Evolutionary conservation across 192 early-diverging fungal species (phyloP).

Genomic region (Coemansia sp.): DNA sequence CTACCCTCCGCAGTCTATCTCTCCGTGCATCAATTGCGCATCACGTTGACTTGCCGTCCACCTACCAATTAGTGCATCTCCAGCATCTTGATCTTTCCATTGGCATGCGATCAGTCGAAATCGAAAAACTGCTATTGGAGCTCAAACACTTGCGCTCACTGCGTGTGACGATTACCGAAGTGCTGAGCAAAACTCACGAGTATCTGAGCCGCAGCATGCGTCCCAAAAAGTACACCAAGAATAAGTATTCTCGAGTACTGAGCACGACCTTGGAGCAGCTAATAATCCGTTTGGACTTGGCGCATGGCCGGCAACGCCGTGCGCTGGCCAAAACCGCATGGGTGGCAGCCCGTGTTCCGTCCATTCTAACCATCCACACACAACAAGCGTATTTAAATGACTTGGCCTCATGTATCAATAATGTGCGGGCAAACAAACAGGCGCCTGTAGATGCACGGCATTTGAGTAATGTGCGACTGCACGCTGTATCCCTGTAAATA

Average conservation of each 20-base stretch:
- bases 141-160: conserved; percentile 17
- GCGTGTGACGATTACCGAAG: conserved; percentile 18
- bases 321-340: conserved; percentile 28
- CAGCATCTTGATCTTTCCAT: conserved; percentile 16
- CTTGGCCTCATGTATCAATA: conserved; percentile 10
- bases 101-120: conserved; percentile 25
- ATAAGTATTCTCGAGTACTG: background rate
- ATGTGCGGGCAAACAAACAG: conserved; percentile 6
- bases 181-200: conserved; percentile 29
- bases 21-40: background rate
- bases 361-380: conserved; percentile 20
- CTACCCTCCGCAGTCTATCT: conserved; percentile 10
- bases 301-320: conserved; percentile 1
- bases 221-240: conserved; percentile 17
- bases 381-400: conserved; percentile 12
- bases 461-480: conserved; percentile 5
- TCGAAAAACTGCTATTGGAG: conserved; percentile 23
- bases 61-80: conserved; percentile 3
- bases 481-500: background rate
- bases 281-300: conserved; percentile 11
- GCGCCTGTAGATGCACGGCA: background rate
- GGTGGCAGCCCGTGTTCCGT: conserved; percentile 22
- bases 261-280: conserved; percentile 18
- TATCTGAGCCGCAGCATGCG: conserved; percentile 26
- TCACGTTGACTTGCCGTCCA: conserved; percentile 16